Conservation (phyloP, 129 eudicot genomes). For the Lactuca saligna region DNA sequence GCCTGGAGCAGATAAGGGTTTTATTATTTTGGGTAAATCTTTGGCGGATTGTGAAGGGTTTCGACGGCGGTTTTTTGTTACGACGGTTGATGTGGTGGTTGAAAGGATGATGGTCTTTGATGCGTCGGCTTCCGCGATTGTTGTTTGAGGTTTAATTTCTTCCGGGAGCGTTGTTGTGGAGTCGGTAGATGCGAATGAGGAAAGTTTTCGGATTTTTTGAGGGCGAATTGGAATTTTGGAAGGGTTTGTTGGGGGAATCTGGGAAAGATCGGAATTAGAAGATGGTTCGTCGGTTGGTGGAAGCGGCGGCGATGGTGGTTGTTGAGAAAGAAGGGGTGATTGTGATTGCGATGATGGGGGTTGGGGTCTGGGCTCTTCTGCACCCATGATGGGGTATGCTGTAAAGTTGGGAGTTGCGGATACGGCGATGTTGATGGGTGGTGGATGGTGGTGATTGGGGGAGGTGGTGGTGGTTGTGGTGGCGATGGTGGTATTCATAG, state of each 20-base stretch:
- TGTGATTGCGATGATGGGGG: slow-evolving; percentile 30
- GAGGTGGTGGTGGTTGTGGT: slow-evolving; percentile 7
- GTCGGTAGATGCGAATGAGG: slow-evolving; percentile 26
- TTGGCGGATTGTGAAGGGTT: slow-evolving; percentile 38
- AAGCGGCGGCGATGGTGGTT: slow-evolving; percentile 22
- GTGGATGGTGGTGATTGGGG: slow-evolving; percentile 12
- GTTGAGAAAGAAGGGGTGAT: slow-evolving; percentile 29
- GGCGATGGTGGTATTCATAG: slow-evolving; percentile 12
- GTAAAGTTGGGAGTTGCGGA: not conserved
- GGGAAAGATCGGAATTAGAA: slow-evolving; percentile 28
- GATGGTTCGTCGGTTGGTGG: slow-evolving; percentile 11
- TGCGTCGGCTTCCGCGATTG: slow-evolving; percentile 36
- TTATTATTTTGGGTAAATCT: slow-evolving; percentile 40
- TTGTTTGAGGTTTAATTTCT: slow-evolving; percentile 13
- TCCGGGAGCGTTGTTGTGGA: not conserved
- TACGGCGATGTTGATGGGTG: slow-evolving; percentile 11
- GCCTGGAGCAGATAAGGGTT: slow-evolving; percentile 53
- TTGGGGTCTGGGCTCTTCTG: slow-evolving; percentile 20
- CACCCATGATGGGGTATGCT: slow-evolving; percentile 14
- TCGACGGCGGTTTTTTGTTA: slow-evolving; percentile 41
- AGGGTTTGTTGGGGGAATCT: slow-evolving; percentile 42
- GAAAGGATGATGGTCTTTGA: slow-evolving; percentile 31
- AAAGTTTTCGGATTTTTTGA: slow-evolving; percentile 73
- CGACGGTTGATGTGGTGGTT: slow-evolving; percentile 29
- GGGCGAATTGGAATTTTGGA: slow-evolving; percentile 95